Percentiles rank a stretch among this genome's conserved stretches.
Evolutionary conservation across 305 asterid genomes (phyloP).

Genomic region (Ilex paraguariensis): DNA sequence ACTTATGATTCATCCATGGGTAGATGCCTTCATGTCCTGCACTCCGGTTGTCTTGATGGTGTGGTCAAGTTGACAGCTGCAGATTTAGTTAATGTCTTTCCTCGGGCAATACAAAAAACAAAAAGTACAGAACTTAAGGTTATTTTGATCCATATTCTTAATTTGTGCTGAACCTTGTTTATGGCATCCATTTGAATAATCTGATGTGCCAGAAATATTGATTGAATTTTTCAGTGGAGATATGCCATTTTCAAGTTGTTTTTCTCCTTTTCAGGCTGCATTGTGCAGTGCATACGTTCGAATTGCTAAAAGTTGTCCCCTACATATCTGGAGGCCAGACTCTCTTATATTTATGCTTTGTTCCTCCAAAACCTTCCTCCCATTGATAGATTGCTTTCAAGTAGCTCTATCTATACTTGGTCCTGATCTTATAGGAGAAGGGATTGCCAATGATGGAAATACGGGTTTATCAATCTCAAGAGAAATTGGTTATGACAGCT

Average conservation of each 20-base stretch:
- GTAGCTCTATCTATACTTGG: slow-evolving; percentile 66
- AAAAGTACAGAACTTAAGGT: slow-evolving; percentile 85
- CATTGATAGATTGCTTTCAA: slow-evolving; percentile 68
- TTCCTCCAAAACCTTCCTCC: slow-evolving; percentile 43
- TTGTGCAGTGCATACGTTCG: slow-evolving; percentile 75
- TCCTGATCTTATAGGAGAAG: slow-evolving; percentile 45
- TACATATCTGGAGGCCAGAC: slow-evolving; percentile 84
- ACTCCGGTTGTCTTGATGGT: slow-evolving; percentile 70
- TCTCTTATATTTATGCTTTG: slow-evolving; percentile 59
- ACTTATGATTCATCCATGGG: slow-evolving; percentile 82
- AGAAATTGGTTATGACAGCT: slow-evolving; percentile 23
- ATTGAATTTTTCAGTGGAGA: too few relatives aligned
- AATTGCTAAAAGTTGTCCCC: slow-evolving; percentile 66
- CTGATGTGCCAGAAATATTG: too few relatives aligned
- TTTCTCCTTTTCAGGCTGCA: slow-evolving; percentile 55
- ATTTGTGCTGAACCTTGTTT: too few relatives aligned
- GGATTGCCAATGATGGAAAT: slow-evolving; percentile 23
- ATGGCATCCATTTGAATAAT: too few relatives aligned
- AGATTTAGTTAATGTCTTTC: slow-evolving; percentile 52
- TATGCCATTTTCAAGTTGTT: neutral
- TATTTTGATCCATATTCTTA: slow-evolving; percentile 11
- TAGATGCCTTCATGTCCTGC: slow-evolving; percentile 69
- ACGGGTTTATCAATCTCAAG: slow-evolving; percentile 25
- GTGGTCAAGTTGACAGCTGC: slow-evolving; percentile 74
- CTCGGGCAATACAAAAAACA: slow-evolving; percentile 65